phyloP scores from a whole-genome alignment of 768 basidiomycete genomes.

The Lenzites betulinus region DNA sequence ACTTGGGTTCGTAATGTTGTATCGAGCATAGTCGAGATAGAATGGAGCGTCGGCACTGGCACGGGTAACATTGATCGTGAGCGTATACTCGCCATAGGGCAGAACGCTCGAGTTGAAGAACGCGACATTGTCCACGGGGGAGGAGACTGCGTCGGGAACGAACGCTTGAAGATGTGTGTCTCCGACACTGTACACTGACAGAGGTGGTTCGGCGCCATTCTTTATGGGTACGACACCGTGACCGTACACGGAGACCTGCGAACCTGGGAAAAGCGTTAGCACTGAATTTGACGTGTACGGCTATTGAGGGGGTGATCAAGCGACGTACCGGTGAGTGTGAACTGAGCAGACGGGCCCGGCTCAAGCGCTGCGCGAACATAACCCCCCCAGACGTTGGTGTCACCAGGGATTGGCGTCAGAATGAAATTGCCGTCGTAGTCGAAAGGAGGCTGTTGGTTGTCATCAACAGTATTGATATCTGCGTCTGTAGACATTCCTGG shows the following conservation, averaged over 20 bases:
- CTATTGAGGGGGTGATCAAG: not conserved
- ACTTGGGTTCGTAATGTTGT: slow-evolving; percentile 5
- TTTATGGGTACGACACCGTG: not conserved
- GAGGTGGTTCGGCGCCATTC: not conserved
- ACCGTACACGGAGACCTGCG: slow-evolving; percentile 12
- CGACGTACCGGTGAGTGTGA: slow-evolving; percentile 3
- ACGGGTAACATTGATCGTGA: slow-evolving; percentile 8
- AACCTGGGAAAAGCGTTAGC: not conserved
- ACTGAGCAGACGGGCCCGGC: not conserved
- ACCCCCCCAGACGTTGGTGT: no score
- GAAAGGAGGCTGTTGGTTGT: no score
- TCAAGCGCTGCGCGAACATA: no score
- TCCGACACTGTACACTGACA: slow-evolving; percentile 12
- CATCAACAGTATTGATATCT: no score
- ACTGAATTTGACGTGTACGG: not conserved
- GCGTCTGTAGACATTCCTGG: no score
- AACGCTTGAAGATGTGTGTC: not conserved
- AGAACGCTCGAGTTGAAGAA: slow-evolving; percentile 15
- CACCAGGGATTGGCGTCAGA: no score
- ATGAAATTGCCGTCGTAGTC: no score
- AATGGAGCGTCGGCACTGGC: slow-evolving; percentile 1
- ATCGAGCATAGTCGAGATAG: slow-evolving; percentile 12
- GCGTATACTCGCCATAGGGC: slow-evolving; percentile 8
- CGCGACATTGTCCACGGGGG: slow-evolving; percentile 5
- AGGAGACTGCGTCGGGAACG: not conserved